These are phyloP conservation scores for Penicillium sp. DNA, from an alignment of 2,329 filamentous ascomycete species.

Conservation along the genomic window DNA sequence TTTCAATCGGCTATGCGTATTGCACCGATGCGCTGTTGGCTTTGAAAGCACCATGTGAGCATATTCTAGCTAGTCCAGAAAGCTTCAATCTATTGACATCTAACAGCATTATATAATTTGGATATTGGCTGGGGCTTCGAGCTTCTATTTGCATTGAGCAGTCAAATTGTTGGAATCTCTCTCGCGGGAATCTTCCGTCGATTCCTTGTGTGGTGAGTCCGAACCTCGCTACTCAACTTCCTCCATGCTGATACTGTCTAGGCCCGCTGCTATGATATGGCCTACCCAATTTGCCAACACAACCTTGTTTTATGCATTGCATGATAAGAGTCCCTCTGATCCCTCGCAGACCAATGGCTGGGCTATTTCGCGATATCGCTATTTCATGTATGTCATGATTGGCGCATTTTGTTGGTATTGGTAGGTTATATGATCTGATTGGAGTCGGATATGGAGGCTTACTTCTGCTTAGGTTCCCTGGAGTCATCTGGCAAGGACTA, in stretches of 20 bases:
- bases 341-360: conserved; percentile 60
- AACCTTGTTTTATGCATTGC: conserved; percentile 68
- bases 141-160: conserved; percentile 28
- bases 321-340: conserved; percentile 58
- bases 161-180: conserved; percentile 60
- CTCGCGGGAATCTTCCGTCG: conserved; percentile 64
- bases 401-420: conserved; percentile 64
- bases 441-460: background rate
- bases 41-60: conserved; percentile 23
- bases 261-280: conserved; percentile 66
- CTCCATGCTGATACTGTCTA: background rate
- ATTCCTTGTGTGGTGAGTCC: conserved; percentile 52
- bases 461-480: conserved; percentile 48
- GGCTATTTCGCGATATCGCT: conserved; percentile 61
- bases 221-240: background rate
- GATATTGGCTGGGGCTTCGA: conserved; percentile 27
- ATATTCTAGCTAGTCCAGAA: too few relatives aligned
- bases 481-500: conserved; percentile 64
- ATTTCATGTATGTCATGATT: conserved; percentile 58
- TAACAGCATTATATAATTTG: conserved; percentile 22
- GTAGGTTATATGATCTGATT: conserved; percentile 6
- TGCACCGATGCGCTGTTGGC: conserved; percentile 28
- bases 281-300: conserved; percentile 64
- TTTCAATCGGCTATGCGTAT: conserved; percentile 29
- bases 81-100: background rate